Base-by-base conservation (phyloP, 208 protist species). In the Leishmania arabica region DNA sequence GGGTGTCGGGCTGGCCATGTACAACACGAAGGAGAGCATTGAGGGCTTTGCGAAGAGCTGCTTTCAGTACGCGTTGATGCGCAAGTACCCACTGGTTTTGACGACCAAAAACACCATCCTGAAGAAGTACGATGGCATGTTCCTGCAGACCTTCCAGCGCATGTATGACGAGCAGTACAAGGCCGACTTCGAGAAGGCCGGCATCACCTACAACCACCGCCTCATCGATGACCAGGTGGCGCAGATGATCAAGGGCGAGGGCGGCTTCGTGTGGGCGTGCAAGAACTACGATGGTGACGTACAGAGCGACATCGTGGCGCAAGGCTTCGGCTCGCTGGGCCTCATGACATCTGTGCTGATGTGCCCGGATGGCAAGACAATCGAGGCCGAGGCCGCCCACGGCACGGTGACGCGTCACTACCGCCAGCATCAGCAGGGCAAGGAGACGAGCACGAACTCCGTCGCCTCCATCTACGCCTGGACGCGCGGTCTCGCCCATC, bases 201-300 rank as follows among this genome's bases (percentile, higher is more conserved):
- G 92, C 42, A 93, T 99, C 77, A 93, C 89, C 80, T 99, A 99
- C 89, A 90, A 96, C 73, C 99, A 99, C 84, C 95, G 98, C 73
- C 95, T 99, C 17, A 99, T 99, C 69, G 99, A 99, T 86, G 98
- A 99, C 87, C 97, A 99, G 91, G 99, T 99, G 64, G 99, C 99
- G 62, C 95, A 99, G 86, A 92, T 95, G 86, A 90, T 99, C 42
- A 99, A 98, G 87, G 92, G 92, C 76, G 83, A 90, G 62, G 96
- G 96, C 73, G 96, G 98, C 49, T 99, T 99, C 81, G 97, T 99
- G 53, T 99, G 98, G 98, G 99, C 99, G 17, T 99, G 98, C 90
- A 99, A 99, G 92, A 99, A 99, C 92, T 99, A 99, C 90, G 99
- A 99, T 84, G 99, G 99, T 45, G 99, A 99, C 85, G 99, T 99